Conservation (phyloP, 257 asterid species). For the Nicotiana obtusifolia region DNA sequence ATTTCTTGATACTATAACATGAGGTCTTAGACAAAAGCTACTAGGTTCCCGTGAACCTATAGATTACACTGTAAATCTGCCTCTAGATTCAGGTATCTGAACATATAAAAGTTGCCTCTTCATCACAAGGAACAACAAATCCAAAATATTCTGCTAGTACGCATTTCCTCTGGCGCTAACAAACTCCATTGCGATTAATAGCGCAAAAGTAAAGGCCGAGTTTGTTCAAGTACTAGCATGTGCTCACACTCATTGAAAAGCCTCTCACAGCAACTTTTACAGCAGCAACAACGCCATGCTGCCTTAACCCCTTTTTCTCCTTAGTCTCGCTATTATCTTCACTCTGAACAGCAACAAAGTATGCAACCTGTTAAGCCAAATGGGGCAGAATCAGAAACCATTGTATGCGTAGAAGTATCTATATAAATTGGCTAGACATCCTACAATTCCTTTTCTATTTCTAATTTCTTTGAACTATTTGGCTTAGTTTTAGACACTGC, state of each 20-base stretch:
- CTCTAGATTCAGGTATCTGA: neutral
- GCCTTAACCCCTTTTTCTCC: constrained; percentile 38
- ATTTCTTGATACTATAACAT: no score
- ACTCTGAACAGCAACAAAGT: constrained; percentile 77
- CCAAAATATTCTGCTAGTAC: neutral
- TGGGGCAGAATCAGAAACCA: neutral
- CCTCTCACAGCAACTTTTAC: constrained; percentile 87
- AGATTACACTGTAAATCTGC: no score
- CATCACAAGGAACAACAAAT: no score
- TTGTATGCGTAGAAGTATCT: neutral
- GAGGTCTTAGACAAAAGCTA: no score
- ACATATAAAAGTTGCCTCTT: neutral
- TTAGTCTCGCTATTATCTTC: constrained; percentile 25
- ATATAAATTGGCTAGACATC: neutral
- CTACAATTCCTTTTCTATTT: neutral
- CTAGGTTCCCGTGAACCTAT: no score
- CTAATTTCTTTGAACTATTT: neutral
- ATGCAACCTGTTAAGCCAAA: constrained; percentile 53
- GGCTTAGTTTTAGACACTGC: neutral
- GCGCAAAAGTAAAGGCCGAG: neutral
- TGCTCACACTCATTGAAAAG: constrained; percentile 52
- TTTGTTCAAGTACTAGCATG: constrained; percentile 29
- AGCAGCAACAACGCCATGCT: constrained; percentile 71
- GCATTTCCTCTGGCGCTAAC: neutral
- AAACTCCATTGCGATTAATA: neutral